Percentiles rank a stretch among this genome's conserved stretches.
Evolutionary conservation across 169 alveolate species (phyloP).

Genomic region (Cytauxzoon felis): DNA sequence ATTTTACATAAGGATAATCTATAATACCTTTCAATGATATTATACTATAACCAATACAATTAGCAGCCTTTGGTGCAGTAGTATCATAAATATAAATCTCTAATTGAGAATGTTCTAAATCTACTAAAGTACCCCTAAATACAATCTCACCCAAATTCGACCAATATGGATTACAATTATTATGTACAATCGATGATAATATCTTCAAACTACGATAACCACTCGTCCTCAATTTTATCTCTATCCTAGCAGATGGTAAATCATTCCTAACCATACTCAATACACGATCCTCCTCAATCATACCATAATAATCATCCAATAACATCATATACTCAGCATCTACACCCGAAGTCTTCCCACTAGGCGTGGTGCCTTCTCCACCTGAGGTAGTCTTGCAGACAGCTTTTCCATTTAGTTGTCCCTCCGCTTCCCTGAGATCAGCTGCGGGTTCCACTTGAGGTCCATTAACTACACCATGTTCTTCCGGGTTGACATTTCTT

Average conservation of each 20-base stretch:
- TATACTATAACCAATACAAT: constrained; percentile 59
- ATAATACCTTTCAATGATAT: constrained; percentile 65
- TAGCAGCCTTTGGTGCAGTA: constrained; percentile 64
- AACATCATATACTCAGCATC: no score
- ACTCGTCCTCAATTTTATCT: constrained; percentile 22
- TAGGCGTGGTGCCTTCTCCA: no score
- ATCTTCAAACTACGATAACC: constrained; percentile 17
- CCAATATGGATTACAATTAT: constrained; percentile 68
- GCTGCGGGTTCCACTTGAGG: no score
- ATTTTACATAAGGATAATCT: constrained; percentile 66
- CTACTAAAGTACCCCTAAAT: constrained; percentile 78
- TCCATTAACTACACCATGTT: no score
- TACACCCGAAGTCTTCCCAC: no score
- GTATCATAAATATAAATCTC: constrained; percentile 69
- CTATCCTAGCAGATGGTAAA: constrained; percentile 37
- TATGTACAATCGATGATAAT: constrained; percentile 21
- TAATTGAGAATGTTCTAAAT: constrained; percentile 70
- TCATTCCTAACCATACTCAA: background rate
- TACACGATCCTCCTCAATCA: background rate
- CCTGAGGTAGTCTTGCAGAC: no score
- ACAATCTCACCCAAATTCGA: constrained; percentile 75
- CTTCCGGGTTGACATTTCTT: no score
- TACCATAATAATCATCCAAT: background rate
- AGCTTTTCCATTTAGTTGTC: no score
- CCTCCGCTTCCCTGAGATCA: no score